Evolutionary conservation across 1,284 basidiomycete species (phyloP).

Genomic region (Pholiota adiposa): DNA sequence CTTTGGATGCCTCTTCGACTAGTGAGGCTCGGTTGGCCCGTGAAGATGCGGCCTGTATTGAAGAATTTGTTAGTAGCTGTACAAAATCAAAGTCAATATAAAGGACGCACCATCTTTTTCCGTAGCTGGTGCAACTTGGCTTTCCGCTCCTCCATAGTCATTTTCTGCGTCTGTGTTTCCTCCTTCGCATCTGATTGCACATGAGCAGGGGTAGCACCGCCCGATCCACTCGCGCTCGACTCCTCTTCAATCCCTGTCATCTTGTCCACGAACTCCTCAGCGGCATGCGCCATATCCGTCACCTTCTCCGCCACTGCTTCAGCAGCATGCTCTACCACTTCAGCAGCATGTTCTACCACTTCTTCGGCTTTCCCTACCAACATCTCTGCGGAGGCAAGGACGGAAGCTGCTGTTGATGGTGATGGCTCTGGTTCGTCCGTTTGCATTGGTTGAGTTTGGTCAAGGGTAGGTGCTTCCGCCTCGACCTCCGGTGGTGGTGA

Average conservation of each 20-base stretch:
- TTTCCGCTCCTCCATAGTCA: constrained; percentile 75
- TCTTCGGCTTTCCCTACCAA: constrained; percentile 8
- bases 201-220: constrained; percentile 21
- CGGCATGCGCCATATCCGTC: constrained; percentile 28
- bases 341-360: constrained; percentile 5
- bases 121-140: constrained; percentile 79
- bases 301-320: constrained; percentile 24
- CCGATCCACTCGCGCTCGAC: constrained; percentile 18
- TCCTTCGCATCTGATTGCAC: constrained; percentile 14
- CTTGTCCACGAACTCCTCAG: constrained; percentile 31
- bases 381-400: constrained; percentile 4
- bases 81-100: not conserved
- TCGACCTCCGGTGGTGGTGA: not conserved
- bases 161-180: constrained; percentile 23
- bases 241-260: constrained; percentile 31
- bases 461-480: constrained; percentile 7
- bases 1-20: constrained; percentile 79
- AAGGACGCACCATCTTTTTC: constrained; percentile 70
- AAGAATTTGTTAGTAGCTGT: constrained; percentile 6
- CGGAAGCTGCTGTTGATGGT: constrained; percentile 17
- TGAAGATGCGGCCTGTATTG: constrained; percentile 69
- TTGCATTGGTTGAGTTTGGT: constrained; percentile 20
- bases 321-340: constrained; percentile 4
- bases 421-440: constrained; percentile 22
- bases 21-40: constrained; percentile 84